phyloP scores from a whole-genome alignment of 2,329 filamentous ascomycete species.

The Macrophomina phaseolina region DNA sequence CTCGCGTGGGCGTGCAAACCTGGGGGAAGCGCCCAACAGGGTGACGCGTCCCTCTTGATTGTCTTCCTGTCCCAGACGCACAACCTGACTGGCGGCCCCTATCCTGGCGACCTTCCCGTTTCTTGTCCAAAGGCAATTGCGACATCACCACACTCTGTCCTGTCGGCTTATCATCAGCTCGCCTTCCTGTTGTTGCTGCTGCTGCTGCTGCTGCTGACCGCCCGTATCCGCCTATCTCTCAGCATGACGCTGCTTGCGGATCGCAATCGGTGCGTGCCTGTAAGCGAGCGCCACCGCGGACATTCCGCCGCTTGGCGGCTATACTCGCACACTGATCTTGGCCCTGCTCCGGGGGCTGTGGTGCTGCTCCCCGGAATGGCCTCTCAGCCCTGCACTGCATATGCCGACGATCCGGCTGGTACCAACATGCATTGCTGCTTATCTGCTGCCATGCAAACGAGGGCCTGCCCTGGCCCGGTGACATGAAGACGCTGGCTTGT shows the following conservation, averaged over 20 bases:
- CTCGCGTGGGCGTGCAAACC: conserved; percentile 12
- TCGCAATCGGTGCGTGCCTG: conserved; percentile 7
- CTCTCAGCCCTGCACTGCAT: background rate
- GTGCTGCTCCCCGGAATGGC: conserved; percentile 9
- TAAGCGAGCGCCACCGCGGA: conserved; percentile 20
- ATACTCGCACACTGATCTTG: conserved; percentile 8
- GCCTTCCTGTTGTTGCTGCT: background rate
- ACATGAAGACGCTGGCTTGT: background rate
- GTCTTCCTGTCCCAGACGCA: conserved; percentile 1
- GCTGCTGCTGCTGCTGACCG: background rate
- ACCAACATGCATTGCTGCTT: background rate
- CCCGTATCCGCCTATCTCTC: conserved; percentile 13
- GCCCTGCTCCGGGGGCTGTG: conserved; percentile 6
- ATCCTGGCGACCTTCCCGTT: conserved; percentile 23
- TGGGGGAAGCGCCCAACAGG: conserved; percentile 6
- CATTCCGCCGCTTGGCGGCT: conserved; percentile 13
- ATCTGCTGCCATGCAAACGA: background rate
- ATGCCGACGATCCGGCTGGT: conserved; percentile 10
- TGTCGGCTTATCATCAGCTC: background rate
- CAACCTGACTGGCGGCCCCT: conserved; percentile 17
- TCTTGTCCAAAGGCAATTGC: conserved; percentile 19
- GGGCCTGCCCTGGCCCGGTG: background rate
- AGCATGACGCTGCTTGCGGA: conserved; percentile 7
- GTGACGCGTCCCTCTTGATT: background rate
- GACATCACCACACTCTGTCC: conserved; percentile 7